These are phyloP conservation scores for Amylocystis lapponica DNA, from an alignment of 768 basidiomycete species.

Conservation along the genomic window DNA sequence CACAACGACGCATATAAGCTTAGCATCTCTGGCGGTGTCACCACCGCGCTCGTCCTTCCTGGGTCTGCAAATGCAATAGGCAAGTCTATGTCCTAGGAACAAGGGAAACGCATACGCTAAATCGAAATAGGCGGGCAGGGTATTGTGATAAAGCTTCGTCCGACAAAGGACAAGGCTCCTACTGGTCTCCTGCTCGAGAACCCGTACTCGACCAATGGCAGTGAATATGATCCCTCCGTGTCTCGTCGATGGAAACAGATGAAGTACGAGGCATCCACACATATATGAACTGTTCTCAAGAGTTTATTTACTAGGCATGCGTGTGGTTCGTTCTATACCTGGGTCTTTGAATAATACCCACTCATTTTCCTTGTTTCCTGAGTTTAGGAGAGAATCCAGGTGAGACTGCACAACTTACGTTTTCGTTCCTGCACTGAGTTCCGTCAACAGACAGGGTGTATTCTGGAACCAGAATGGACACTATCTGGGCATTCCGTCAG, in stretches of 20 bases:
- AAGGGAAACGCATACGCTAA: constrained; percentile 16
- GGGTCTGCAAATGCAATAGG: constrained; percentile 66
- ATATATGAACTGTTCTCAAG: neutral
- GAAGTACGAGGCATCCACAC: constrained; percentile 41
- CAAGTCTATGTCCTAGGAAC: constrained; percentile 24
- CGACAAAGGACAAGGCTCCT: constrained; percentile 62
- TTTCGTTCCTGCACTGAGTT: neutral
- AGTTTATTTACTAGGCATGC: constrained; percentile 19
- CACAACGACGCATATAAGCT: constrained; percentile 70
- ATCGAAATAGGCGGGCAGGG: constrained; percentile 57
- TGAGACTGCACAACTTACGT: neutral
- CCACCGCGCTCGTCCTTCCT: constrained; percentile 70
- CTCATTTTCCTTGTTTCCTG: neutral
- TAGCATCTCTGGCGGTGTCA: constrained; percentile 75
- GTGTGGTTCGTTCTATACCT: constrained; percentile 20
- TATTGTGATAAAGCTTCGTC: constrained; percentile 72
- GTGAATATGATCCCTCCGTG: constrained; percentile 35
- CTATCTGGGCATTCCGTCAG: constrained; percentile 59
- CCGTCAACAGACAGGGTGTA: constrained; percentile 26
- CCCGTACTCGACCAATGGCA: constrained; percentile 56
- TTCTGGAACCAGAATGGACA: constrained; percentile 49
- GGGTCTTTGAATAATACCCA: neutral
- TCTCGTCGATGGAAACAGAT: constrained; percentile 73
- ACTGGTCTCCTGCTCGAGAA: constrained; percentile 74
- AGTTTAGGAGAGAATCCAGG: constrained; percentile 6